phyloP scores from a whole-genome alignment of 164 flowering plant genomes.

The Platanus orientalis region DNA sequence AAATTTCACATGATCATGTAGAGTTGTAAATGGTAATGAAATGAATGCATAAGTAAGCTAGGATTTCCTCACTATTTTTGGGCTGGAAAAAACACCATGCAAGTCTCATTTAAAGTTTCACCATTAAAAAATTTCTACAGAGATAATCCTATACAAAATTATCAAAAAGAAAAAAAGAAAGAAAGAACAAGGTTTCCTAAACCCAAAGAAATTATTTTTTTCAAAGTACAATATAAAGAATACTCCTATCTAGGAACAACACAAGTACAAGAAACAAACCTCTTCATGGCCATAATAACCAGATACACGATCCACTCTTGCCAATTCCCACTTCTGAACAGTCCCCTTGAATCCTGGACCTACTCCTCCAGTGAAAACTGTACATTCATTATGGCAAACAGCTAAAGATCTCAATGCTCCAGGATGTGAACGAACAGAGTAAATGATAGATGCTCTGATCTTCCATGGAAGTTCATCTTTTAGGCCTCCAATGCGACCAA shows the following conservation, averaged over 20 bases:
- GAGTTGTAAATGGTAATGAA: not conserved
- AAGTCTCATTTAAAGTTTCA: not conserved
- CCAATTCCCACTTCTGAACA: constrained; percentile 86
- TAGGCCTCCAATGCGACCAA: constrained; percentile 61
- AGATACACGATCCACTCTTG: constrained; percentile 60
- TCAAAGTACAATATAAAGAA: not conserved
- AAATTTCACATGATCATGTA: not conserved
- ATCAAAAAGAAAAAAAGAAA: not conserved
- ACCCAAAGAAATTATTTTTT: not conserved
- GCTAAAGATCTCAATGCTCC: constrained; percentile 78
- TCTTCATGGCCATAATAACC: constrained; percentile 97
- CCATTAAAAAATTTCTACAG: not conserved
- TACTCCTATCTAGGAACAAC: not conserved
- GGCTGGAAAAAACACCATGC: not conserved
- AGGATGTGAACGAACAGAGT: constrained; percentile 86
- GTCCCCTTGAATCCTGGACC: constrained; percentile 95
- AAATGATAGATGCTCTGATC: constrained; percentile 70
- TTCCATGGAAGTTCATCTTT: constrained; percentile 97
- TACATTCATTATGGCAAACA: constrained; percentile 74
- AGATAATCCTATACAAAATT: not conserved
- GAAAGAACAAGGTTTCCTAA: not conserved
- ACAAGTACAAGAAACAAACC: constrained; percentile 42
- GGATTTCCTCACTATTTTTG: not conserved
- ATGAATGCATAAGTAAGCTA: not conserved
- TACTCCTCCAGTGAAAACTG: constrained; percentile 81